Evolutionary conservation across 148 eudicot genomes (phyloP).

Genomic region (Rhododendron ovatum): DNA sequence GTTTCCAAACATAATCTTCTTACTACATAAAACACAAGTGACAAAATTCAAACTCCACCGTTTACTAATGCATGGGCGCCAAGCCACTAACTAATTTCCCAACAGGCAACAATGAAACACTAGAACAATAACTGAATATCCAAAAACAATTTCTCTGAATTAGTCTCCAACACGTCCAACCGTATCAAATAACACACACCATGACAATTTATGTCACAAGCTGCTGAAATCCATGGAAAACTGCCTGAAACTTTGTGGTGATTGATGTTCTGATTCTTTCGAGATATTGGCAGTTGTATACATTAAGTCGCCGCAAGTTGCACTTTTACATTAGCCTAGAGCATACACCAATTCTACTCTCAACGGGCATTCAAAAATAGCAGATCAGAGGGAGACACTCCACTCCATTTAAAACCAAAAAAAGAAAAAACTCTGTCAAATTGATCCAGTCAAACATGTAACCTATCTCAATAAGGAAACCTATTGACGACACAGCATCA

Average conservation of each 20-base stretch:
- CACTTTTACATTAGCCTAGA: background rate
- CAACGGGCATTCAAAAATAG: background rate
- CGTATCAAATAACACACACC: background rate
- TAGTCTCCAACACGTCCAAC: background rate
- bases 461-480: background rate
- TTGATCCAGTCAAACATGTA: background rate
- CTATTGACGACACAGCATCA: background rate
- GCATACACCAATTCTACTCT: background rate
- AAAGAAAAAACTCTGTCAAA: background rate
- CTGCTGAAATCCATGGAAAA: background rate
- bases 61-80: background rate
- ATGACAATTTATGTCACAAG: background rate
- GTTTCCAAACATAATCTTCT: background rate
- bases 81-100: background rate
- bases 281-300: background rate
- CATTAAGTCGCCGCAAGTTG: background rate
- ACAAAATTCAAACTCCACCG: background rate
- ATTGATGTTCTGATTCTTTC: background rate
- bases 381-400: background rate
- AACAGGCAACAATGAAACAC: background rate
- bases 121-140: background rate
- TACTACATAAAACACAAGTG: background rate
- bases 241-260: background rate
- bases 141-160: background rate
- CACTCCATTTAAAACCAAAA: background rate